phyloP scores from a whole-genome alignment of 2,329 filamentous ascomycete genomes.

The Diaporthe sp. region DNA sequence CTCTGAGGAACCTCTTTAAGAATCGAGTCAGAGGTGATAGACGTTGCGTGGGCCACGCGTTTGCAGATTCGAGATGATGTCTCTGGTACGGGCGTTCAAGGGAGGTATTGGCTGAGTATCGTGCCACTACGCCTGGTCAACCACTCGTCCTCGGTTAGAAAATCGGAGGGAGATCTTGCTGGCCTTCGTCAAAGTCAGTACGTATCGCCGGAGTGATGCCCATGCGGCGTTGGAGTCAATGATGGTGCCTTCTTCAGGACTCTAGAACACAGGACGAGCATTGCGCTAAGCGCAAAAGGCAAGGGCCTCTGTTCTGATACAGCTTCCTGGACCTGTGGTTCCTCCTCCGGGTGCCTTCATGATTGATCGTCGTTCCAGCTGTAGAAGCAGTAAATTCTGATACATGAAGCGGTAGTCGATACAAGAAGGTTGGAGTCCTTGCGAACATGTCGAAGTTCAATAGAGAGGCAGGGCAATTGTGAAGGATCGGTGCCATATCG shows the following conservation, averaged over 20 bases:
- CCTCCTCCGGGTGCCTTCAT: not conserved
- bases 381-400: not conserved
- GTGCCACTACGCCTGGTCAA: not conserved
- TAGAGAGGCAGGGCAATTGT: not conserved
- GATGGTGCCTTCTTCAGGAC: not conserved
- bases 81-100: not conserved
- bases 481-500: not conserved
- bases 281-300: not conserved
- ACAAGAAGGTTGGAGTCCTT: not conserved
- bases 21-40: not conserved
- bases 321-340: not conserved
- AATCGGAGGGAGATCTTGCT: no score
- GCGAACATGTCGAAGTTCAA: not conserved
- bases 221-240: not conserved
- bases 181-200: not conserved
- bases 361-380: not conserved
- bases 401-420: no score
- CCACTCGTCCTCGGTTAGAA: no score
- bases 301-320: not conserved
- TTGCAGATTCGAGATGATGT: not conserved
- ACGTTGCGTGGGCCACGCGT: not conserved
- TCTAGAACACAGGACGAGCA: not conserved
- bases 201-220: not conserved
- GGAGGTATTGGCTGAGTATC: not conserved
- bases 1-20: fast-evolving